Base-by-base conservation (phyloP, 2,329 filamentous ascomycete genomes). In the Ophiostoma pallidulum region DNA sequence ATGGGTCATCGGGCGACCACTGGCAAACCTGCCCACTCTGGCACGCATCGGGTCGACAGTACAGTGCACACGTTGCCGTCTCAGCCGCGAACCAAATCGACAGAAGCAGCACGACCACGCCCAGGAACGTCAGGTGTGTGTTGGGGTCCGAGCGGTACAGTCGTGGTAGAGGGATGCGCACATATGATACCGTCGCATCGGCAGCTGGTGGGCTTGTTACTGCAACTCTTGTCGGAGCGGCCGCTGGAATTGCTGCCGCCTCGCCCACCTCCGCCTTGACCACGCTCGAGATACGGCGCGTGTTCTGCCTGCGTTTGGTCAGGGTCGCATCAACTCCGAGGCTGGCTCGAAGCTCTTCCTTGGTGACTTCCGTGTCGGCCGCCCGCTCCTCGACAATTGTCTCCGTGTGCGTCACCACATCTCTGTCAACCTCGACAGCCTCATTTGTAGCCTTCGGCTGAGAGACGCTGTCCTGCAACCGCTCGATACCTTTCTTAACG, bases 1-100 rank as follows among this genome's bases (percentile, higher is more conserved):
- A 70, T 0, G 78, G 78, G 58, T 81, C 78, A 39, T 75, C 68
- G 10, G 70, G 67, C 24, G 71, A 73, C 75, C 75, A 81, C 31
- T 70, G 65, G 57, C 77, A 80, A 2, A 69, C 67, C 33, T 64
- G 40, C 50, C 59, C 44, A 41, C 61, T 59, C 19, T 67, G 67
- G 53, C 77, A 80, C 28, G 66, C 66, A n/a, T 63, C 58, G 2
- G 76, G 74, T 14, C 72, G 71, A 57, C 75, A 80, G 61, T 73
- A 82, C 7, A 63, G 53, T 33, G 59, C 64, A 59, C 75, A 82
- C 64, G 75, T 74, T 22, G 64, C 58, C 1, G 67, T 67, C 58
- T 83, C 79, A n/a, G 69, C 59, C 4, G 66, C 57, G 48, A 72
- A 75, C 78, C 78, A 82, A n/a, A 71, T 42, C 0, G 64, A 59